phyloP scores from a whole-genome alignment of 495 filamentous ascomycete genomes.

The Darksidea phi region DNA sequence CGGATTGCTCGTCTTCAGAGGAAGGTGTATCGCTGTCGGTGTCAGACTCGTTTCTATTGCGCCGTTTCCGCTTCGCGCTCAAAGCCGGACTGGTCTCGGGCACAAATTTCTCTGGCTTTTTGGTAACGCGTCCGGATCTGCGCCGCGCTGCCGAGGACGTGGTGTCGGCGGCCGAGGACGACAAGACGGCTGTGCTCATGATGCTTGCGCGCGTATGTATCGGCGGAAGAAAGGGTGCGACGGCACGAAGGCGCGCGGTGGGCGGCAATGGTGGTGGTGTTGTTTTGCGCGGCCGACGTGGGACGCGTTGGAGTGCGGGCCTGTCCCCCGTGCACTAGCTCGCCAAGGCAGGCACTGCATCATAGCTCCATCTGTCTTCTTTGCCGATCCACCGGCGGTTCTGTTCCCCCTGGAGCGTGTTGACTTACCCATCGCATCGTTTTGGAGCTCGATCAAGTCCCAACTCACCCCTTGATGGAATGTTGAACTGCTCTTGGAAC shows the following conservation, averaged over 20 bases:
- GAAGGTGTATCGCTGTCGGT: conserved; percentile 40
- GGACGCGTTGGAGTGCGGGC: too few species aligned
- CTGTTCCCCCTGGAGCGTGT: too few species aligned
- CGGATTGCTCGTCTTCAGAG: conserved; percentile 50
- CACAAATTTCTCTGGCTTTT: conserved; percentile 33
- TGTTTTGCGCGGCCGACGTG: not conserved
- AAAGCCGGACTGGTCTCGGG: conserved; percentile 38
- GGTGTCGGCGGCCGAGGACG: conserved; percentile 56
- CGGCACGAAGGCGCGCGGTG: not conserved
- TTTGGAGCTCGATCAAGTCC: too few species aligned
- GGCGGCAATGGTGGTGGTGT: not conserved
- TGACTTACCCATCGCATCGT: too few species aligned
- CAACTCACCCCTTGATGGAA: too few species aligned
- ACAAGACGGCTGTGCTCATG: conserved; percentile 53
- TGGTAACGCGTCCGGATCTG: conserved; percentile 62
- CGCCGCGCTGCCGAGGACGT: conserved; percentile 56
- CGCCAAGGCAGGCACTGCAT: too few species aligned
- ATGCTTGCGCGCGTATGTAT: conserved; percentile 17
- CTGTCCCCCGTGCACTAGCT: not conserved
- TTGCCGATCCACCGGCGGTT: too few species aligned
- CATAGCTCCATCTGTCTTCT: too few species aligned
- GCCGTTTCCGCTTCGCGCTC: conserved; percentile 58
- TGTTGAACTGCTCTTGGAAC: too few species aligned
- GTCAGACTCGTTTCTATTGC: conserved; percentile 46
- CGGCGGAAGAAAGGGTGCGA: not conserved